phyloP scores from a whole-genome alignment of 768 basidiomycete species.

The Tylopilus sp. region DNA sequence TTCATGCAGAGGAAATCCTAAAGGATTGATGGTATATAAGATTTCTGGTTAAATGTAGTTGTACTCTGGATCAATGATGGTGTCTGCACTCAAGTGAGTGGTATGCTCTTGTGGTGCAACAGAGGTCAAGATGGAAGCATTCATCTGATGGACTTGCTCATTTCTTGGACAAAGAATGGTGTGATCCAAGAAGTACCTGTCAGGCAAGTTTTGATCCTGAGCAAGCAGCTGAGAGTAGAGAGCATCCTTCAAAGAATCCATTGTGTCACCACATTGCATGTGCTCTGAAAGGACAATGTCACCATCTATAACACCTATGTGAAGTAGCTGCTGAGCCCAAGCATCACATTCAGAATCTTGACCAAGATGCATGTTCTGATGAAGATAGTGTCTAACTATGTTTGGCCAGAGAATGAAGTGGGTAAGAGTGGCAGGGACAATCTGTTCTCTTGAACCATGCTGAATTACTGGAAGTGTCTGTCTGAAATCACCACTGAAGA shows the following conservation, averaged over 20 bases:
- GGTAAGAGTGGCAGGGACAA: background rate
- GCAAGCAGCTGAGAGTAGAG: no score
- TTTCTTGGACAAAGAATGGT: background rate
- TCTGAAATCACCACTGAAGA: background rate
- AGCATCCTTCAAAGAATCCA: background rate
- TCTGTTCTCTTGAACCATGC: background rate
- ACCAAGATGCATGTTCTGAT: background rate
- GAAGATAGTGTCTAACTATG: background rate
- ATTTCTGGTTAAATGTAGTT: background rate
- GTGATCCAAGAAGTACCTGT: background rate
- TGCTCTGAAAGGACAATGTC: background rate
- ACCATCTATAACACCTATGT: background rate
- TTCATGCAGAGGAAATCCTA: background rate
- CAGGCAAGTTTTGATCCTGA: no score
- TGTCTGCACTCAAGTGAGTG: background rate
- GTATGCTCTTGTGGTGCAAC: background rate
- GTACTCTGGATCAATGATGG: background rate
- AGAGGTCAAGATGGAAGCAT: background rate
- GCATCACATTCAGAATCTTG: background rate
- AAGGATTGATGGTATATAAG: background rate
- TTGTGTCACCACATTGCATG: background rate
- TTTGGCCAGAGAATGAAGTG: background rate
- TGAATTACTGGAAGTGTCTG: background rate
- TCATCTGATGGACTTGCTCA: no score
- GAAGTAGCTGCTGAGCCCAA: no score